Evolutionary conservation across 495 filamentous ascomycete genomes (phyloP).

Genomic region (Penicillium odoratum): DNA sequence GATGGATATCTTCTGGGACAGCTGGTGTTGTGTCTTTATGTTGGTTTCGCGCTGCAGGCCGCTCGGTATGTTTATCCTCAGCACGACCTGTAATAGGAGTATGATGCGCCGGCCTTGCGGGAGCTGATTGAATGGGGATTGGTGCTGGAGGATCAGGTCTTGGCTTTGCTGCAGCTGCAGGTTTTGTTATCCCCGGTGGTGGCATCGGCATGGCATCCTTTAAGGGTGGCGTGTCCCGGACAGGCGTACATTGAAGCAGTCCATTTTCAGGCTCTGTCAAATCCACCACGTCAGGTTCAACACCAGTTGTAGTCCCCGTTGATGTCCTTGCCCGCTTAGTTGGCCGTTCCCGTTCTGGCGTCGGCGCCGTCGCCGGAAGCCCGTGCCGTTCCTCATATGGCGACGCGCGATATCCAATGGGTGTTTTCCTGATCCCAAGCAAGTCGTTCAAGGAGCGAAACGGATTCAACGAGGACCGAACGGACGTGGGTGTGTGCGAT

Average conservation of each 20-base stretch:
- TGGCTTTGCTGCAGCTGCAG: not conserved
- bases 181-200: slow-evolving; percentile 1
- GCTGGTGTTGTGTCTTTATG: not conserved
- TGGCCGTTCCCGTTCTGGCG: slow-evolving; percentile 34
- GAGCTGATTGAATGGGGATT: not conserved
- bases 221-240: slow-evolving; percentile 3
- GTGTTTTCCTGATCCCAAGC: slow-evolving; percentile 55
- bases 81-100: not conserved
- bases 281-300: slow-evolving; percentile 22
- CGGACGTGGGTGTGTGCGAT: not conserved
- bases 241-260: not conserved
- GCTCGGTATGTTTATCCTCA: not conserved
- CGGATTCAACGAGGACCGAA: slow-evolving; percentile 33
- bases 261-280: slow-evolving; percentile 18
- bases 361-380: slow-evolving; percentile 11
- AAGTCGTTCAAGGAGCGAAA: slow-evolving; percentile 57
- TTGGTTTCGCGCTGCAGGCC: not conserved
- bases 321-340: slow-evolving; percentile 50
- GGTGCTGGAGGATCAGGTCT: not conserved
- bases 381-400: slow-evolving; percentile 48
- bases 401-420: slow-evolving; percentile 47
- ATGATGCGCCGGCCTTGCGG: not conserved
- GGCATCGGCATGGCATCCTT: slow-evolving; percentile 1
- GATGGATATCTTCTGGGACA: not conserved
- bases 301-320: not conserved